Conservation (phyloP, 2,329 filamentous ascomycete species). For the Fusarium temperatum region DNA sequence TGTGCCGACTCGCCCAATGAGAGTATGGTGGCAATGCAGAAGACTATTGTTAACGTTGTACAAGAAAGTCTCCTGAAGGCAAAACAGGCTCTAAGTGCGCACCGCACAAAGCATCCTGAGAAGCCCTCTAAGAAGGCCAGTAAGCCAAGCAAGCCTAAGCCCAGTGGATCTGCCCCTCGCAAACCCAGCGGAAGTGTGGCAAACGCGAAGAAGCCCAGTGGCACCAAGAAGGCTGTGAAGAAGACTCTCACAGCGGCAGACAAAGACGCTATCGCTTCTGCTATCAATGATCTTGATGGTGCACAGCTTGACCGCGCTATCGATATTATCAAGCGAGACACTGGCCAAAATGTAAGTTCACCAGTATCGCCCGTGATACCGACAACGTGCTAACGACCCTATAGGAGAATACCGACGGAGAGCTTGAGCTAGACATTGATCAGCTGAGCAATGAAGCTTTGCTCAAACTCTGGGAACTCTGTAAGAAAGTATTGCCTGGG, state of each 20-base stretch:
- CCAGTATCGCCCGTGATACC: neutral
- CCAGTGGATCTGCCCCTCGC: conserved; percentile 49
- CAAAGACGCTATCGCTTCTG: conserved; percentile 90
- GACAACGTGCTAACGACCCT: conserved; percentile 6
- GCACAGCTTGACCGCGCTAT: conserved; percentile 83
- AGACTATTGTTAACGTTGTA: conserved; percentile 70
- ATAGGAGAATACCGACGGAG: conserved; percentile 67
- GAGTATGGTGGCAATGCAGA: conserved; percentile 63
- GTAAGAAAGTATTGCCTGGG: conserved; percentile 53
- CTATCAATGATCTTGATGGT: conserved; percentile 82
- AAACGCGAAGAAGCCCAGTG: conserved; percentile 49
- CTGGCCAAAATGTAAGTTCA: conserved; percentile 73
- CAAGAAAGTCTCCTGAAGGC: conserved; percentile 79
- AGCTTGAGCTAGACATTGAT: conserved; percentile 69
- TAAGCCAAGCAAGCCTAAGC: conserved; percentile 65
- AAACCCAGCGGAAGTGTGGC: conserved; percentile 52
- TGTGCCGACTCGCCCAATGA: conserved; percentile 62
- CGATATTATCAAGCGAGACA: conserved; percentile 89
- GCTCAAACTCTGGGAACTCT: conserved; percentile 59
- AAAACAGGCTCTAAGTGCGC: conserved; percentile 68
- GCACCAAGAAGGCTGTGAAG: conserved; percentile 57
- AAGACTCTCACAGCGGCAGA: conserved; percentile 76
- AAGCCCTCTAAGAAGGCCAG: conserved; percentile 67
- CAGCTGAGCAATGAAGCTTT: conserved; percentile 65
- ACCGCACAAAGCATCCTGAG: conserved; percentile 57